Evolutionary conservation across 305 asterid species (phyloP), one percentile per base, ranked within the genome.

Genomic region (Solanum aculeatissimum): DNA sequence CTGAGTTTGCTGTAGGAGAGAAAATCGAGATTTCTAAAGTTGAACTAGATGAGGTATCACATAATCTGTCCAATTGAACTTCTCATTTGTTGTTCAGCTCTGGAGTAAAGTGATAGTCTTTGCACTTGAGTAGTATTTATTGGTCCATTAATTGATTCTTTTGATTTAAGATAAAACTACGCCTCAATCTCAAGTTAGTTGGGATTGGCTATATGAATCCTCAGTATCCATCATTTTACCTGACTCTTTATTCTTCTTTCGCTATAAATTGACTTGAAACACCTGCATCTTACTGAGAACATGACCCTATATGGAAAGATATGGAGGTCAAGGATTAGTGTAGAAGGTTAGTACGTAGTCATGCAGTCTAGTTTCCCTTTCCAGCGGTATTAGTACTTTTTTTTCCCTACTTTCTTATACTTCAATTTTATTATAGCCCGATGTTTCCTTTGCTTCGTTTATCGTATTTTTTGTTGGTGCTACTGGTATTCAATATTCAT

Each of bases 21-120:
- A 93, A 88, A 88, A 89, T 94, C 47, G 88, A 87, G 86, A 88
- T 94, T 87, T 89, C 93, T 75, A 89, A 88, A 81, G 91, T 90
- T 86, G 98, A 92, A 70, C 89, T 94, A 65, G 93, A 94, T 38
- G 95, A 93, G 98, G 98, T 94, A 87, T 80, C 25, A 43, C 69
- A 49, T 69, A 18, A 43, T 63, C 47, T 43, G 65, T 78, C 25
- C 7, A 53, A 10, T 51, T 53, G 82, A 29, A 29, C 8, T 77
- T 77, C 65, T 53, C 65, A 78, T 78, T 51, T 29, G 82, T 53
- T 32, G 42, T 75, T 49, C 63, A 16, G 63, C n/a, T 51, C 63
- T 77, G 29, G 47, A 53, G 8, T 78, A 51, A 78, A 78, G 65
- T 18, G 47, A 53, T 19, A 11, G 66, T 77, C 82, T 51, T 77